A percentile compares a stretch with the other conserved stretches of the same genome.
Conservation (phyloP, 169 alveolate genomes). For the Cryptosporidium ubiquitum region DNA sequence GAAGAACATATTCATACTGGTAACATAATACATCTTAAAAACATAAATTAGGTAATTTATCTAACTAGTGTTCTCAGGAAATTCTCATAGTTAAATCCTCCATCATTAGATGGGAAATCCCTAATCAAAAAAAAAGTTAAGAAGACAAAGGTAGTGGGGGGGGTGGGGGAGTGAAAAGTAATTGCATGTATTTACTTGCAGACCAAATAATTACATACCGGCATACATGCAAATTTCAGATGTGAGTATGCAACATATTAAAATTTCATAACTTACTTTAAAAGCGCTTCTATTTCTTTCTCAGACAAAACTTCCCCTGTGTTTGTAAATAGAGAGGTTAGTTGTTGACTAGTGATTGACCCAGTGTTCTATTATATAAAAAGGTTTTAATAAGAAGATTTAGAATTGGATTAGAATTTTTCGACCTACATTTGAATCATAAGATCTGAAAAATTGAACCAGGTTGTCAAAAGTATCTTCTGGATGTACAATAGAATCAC, state of each 20-base stretch:
- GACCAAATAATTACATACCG: not conserved
- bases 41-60: not conserved
- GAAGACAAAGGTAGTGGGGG: not conserved
- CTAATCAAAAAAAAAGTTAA: not conserved
- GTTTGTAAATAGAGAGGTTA: slow-evolving; percentile 50
- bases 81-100: slow-evolving; percentile 46
- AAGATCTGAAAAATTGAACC: slow-evolving; percentile 44
- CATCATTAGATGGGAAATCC: slow-evolving; percentile 59
- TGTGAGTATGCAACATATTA: not conserved
- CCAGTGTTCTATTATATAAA: slow-evolving; percentile 23
- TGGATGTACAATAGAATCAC: slow-evolving; percentile 63
- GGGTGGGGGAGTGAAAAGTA: not conserved
- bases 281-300: slow-evolving; percentile 55
- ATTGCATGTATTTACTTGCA: not conserved
- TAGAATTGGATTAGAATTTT: not conserved
- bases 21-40: not conserved
- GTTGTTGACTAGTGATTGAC: slow-evolving; percentile 36
- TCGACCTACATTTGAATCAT: slow-evolving; percentile 59
- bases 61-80: slow-evolving; percentile 25
- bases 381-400: not conserved
- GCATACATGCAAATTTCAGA: not conserved
- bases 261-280: slow-evolving; percentile 15
- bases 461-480: slow-evolving; percentile 66
- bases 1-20: not conserved
- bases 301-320: slow-evolving; percentile 50